Base-by-base conservation (phyloP, 345 rosid species). In the Salix viminalis region DNA sequence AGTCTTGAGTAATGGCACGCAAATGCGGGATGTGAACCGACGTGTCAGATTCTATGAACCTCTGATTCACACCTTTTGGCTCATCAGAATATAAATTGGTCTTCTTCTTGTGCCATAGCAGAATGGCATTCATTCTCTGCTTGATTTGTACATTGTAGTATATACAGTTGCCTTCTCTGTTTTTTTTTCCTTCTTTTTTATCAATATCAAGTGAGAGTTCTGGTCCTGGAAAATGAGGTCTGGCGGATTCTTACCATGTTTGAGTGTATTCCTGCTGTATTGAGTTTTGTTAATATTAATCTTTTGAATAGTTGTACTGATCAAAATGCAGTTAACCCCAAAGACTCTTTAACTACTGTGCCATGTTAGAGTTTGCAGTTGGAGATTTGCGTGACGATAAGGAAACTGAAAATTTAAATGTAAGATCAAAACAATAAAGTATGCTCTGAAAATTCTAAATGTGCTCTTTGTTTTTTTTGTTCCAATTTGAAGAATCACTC, bases 81-180 rank as follows among this genome's bases (percentile, higher is more conserved):
- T 81, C 62, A 28, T 7, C 16, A 44, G 65, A 48, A 46, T 65
- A 12, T 10, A 13, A 42, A 14, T 42, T 2, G 39, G 18, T 61
- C 14, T 36, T 48, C 18, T 14, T 15, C 18, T 14, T 15, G 9
- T 41, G 42, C 67, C 30, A 28, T 32, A 41, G 54, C 28, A 58
- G 46, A 52, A 18, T 19, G 14, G 23, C 54, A 41, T 3, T 28
- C 65, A 58, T 80, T 65, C 64, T 79, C 41, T 3, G 46, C 76
- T 18, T 24, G 79, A 52, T 76, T 30, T 87, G 87, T 85, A 84
- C 72, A 85, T 75, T 81, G 83, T 83, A 79, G 80, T 69, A 39
- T 75, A 39, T 75, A 52, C 56, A 67, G 64, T 66, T 5, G 37
- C 7, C 37, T 36, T 36, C 6, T 36, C 37, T 36, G 1, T 36